Evolutionary conservation across 1,284 basidiomycete genomes (phyloP), one percentile per base, ranked within the genome.

Genomic region (Tilletiaria anomala): DNA sequence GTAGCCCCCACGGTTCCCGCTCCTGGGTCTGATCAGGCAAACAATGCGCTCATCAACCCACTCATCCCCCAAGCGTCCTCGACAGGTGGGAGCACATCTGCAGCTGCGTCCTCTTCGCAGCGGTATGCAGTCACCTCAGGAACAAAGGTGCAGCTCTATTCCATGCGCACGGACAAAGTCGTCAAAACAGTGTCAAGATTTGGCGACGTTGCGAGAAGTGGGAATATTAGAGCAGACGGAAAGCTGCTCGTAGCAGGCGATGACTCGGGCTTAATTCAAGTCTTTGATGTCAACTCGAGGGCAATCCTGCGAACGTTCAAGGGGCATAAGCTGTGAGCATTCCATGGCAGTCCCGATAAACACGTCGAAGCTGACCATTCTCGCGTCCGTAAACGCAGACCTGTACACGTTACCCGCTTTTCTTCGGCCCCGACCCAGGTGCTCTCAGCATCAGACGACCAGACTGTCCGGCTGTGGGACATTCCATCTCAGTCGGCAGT

Each of bases 171-270:
- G 6, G 85, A 89, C 68, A 87, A 89, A 67, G 79, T 94, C 32
- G 83, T 81, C 14, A 97, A 97, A 73, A 93, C 86, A 0, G 88
- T 99, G 47, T 83, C 87, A 20, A 73, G 93, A 23, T 99, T 97
- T 72, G 93, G 93, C 68, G 91, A 96, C 62, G 82, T 91, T 22
- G 89, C 89, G 1, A 74, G 88, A 12, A 50, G 52, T n/a, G 61
- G 54, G n/a, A 52, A 55, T 38, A 59, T 78, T 26, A 43, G 93
- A 41, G 76, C 75, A 39, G 93, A 99, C 68, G 93, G 91, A 19
- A 93, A 91, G 66, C 75, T 99, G 29, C 77, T 96, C 20, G 82
- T 94, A 0, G 91, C 89, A 0, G 91, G 87, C 42, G 87, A 94
- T 60, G 91, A 97, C 67, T 82, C 80, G 47, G 93, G 91, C 6